Conservation (phyloP, 805 yeast genomes). For the Metschnikowia similis region DNA sequence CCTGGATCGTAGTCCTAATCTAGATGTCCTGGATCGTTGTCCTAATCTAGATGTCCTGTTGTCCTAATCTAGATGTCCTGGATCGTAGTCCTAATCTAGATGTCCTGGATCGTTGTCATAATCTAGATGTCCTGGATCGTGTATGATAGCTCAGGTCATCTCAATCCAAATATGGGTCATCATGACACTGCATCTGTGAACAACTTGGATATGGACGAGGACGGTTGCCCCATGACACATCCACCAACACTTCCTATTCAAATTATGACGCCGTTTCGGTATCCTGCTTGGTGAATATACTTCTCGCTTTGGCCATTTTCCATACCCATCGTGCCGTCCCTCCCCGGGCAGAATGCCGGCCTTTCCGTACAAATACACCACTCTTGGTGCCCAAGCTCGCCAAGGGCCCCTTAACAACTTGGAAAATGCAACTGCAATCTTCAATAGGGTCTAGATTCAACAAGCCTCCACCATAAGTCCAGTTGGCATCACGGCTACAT, state of each 20-base stretch:
- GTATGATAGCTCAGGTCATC: conserved; percentile 4
- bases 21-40: too few species aligned
- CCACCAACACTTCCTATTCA: not conserved
- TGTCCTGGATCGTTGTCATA: too few species aligned
- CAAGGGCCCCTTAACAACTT: conserved; percentile 29
- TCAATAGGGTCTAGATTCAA: conserved; percentile 52
- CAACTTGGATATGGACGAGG: conserved; percentile 41
- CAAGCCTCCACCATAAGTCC: conserved; percentile 51
- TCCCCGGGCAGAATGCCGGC: not conserved
- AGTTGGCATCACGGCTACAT: conserved; percentile 53
- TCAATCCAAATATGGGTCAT: not conserved
- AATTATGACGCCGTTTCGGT: not conserved
- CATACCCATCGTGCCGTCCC: not conserved
- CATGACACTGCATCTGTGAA: conserved; percentile 4
- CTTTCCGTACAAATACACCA: not conserved
- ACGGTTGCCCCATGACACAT: conserved; percentile 23
- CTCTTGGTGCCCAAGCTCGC: not conserved
- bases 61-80: too few species aligned
- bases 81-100: too few species aligned
- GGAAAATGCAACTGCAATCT: conserved; percentile 50
- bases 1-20: too few species aligned
- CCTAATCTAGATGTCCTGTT: too few species aligned
- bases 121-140: too few species aligned
- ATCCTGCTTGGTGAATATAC: not conserved
- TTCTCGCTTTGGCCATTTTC: not conserved